Evolutionary conservation across 345 rosid species (phyloP).

Genomic region (Viola odorata): DNA sequence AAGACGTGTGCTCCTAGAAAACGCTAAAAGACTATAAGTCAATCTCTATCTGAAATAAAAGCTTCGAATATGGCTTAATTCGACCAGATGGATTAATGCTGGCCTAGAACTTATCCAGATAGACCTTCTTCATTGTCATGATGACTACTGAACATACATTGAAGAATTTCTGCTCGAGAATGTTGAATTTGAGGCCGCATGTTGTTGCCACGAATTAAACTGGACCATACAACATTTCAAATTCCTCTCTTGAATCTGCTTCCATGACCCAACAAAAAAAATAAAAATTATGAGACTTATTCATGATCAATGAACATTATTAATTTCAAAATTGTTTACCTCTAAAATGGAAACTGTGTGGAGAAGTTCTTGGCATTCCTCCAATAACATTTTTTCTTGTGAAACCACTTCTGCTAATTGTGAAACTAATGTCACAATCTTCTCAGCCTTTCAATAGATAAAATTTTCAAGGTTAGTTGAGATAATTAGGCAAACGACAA

Average conservation of each 20-base stretch:
- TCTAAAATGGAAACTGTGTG: slow-evolving; percentile 44
- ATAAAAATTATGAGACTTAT: not conserved
- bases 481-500: not conserved
- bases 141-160: not conserved
- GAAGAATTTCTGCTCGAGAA: not conserved
- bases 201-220: slow-evolving; percentile 14
- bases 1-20: no score
- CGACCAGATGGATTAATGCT: no score
- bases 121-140: no score
- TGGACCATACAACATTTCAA: slow-evolving; percentile 45
- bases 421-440: slow-evolving; percentile 33
- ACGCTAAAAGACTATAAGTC: no score
- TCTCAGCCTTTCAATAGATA: slow-evolving; percentile 35
- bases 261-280: slow-evolving; percentile 2
- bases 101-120: no score
- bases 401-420: slow-evolving; percentile 50
- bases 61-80: no score
- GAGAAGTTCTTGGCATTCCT: slow-evolving; percentile 53
- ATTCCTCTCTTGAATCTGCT: slow-evolving; percentile 62
- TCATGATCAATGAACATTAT: not conserved
- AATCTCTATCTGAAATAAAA: no score
- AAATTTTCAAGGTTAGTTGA: slow-evolving; percentile 4
- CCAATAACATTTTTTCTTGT: slow-evolving; percentile 58
- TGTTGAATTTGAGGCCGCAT: slow-evolving; percentile 2
- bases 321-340: slow-evolving; percentile 24